Evolutionary conservation across 2,329 filamentous ascomycete species (phyloP).

Genomic region (Colletotrichum destructivum): DNA sequence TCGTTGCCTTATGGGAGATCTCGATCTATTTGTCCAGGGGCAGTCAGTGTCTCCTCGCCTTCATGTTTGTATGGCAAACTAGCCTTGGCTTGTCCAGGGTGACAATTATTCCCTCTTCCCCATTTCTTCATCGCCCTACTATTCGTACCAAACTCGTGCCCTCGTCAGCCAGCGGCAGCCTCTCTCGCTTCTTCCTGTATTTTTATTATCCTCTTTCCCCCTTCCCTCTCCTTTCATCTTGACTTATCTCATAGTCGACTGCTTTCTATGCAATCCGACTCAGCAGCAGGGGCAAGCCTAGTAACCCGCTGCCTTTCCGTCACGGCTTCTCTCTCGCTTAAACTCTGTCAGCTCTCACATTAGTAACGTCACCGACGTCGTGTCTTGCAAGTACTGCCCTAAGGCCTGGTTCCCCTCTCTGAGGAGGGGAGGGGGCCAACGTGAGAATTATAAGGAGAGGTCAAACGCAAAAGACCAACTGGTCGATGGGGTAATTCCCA

Average conservation of each 20-base stretch:
- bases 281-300: conserved; percentile 26
- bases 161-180: background rate
- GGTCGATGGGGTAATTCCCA: conserved; percentile 24
- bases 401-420: background rate
- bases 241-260: conserved; percentile 32
- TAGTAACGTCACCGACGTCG: conserved; percentile 4
- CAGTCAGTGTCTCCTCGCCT: conserved; percentile 27
- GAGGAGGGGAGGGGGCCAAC: conserved; percentile 16
- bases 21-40: conserved; percentile 29
- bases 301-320: conserved; percentile 5
- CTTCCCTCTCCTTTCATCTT: conserved; percentile 17
- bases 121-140: conserved; percentile 28
- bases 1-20: conserved; percentile 21
- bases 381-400: background rate
- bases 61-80: conserved; percentile 27
- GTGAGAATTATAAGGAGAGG: conserved; percentile 18
- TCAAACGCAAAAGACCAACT: conserved; percentile 10
- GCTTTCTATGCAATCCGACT: conserved; percentile 22
- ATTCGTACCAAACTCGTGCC: conserved; percentile 4
- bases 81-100: conserved; percentile 19
- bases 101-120: conserved; percentile 2
- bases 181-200: background rate
- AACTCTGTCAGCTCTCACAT: conserved; percentile 39
- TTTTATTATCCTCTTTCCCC: background rate
- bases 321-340: conserved; percentile 4